phyloP scores from a whole-genome alignment of 1,284 basidiomycete species.

The Serendipita sp. region DNA sequence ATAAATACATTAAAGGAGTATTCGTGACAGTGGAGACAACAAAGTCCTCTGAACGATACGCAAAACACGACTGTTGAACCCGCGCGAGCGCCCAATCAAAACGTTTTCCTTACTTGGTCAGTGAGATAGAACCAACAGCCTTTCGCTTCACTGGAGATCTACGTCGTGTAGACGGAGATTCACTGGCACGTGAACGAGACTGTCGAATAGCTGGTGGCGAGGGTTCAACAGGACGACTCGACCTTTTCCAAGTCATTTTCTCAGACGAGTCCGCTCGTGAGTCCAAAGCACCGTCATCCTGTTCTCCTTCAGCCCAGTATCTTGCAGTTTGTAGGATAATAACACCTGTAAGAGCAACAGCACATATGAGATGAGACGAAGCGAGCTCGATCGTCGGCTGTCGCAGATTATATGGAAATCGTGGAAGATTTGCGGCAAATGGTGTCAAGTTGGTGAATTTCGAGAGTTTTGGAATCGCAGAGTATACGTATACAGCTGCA shows the following conservation, averaged over 20 bases:
- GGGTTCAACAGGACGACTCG: not conserved
- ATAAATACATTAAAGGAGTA: no score
- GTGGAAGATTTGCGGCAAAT: slow-evolving; percentile 17
- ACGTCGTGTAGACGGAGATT: not conserved
- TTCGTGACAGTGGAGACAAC: no score
- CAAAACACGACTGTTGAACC: slow-evolving; percentile 1
- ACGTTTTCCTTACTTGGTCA: not conserved
- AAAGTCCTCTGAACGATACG: not conserved
- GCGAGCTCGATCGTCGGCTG: slow-evolving; percentile 52
- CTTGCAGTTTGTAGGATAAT: slow-evolving; percentile 63
- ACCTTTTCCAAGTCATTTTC: not conserved
- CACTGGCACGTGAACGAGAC: not conserved
- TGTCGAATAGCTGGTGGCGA: not conserved
- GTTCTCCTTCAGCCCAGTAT: slow-evolving; percentile 62
- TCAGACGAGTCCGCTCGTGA: not conserved
- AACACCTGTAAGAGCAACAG: slow-evolving; percentile 67
- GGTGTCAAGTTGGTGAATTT: slow-evolving; percentile 14
- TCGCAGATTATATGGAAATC: slow-evolving; percentile 42
- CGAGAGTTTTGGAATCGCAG: slow-evolving; percentile 42
- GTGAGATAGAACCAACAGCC: not conserved
- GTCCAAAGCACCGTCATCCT: slow-evolving; percentile 18
- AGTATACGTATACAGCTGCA: slow-evolving; percentile 50
- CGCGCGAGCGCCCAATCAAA: not conserved
- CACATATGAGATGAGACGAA: slow-evolving; percentile 66
- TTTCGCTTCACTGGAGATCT: slow-evolving; percentile 5